Conservation (phyloP, 2,329 filamentous ascomycete genomes). For the Aspergillus japonicus region DNA sequence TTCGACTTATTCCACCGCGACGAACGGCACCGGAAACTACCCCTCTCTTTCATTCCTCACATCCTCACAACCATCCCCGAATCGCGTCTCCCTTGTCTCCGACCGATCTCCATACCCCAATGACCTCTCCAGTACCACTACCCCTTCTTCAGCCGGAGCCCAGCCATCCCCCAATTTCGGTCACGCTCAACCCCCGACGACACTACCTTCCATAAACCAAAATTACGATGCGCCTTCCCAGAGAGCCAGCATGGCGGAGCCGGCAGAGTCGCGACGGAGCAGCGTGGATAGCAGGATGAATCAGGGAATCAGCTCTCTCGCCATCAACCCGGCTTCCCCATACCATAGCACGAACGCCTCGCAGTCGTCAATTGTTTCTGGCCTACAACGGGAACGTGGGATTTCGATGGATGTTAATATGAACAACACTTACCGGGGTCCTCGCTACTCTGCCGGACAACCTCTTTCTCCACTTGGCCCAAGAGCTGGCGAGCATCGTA, state of each 20-base stretch:
- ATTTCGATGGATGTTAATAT: conserved; percentile 41
- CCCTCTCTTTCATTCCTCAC: conserved; percentile 45
- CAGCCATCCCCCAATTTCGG: conserved; percentile 42
- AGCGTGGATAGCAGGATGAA: conserved; percentile 52
- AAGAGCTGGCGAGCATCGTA: conserved; percentile 40
- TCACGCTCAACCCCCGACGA: conserved; percentile 40
- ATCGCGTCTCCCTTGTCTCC: conserved; percentile 38
- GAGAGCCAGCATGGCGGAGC: conserved; percentile 42
- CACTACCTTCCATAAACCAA: conserved; percentile 60
- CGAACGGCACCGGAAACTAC: conserved; percentile 46
- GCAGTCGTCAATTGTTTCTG: conserved; percentile 47
- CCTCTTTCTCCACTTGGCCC: conserved; percentile 44
- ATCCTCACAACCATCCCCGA: conserved; percentile 48
- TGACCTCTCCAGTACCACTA: conserved; percentile 36
- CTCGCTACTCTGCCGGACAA: conserved; percentile 41
- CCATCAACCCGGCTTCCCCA: conserved; percentile 48
- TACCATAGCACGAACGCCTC: conserved; percentile 50
- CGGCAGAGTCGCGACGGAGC: conserved; percentile 48
- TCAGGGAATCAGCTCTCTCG: conserved; percentile 49
- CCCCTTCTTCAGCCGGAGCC: conserved; percentile 38
- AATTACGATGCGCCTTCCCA: conserved; percentile 54
- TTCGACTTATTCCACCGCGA: conserved; percentile 50
- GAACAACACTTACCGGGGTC: conserved; percentile 37
- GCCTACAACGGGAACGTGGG: conserved; percentile 43
- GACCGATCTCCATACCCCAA: conserved; percentile 44